Percentiles rank a stretch among this genome's conserved stretches.
phyloP scores from a whole-genome alignment of 1,284 basidiomycete species.

The Moniliophthora roreri region DNA sequence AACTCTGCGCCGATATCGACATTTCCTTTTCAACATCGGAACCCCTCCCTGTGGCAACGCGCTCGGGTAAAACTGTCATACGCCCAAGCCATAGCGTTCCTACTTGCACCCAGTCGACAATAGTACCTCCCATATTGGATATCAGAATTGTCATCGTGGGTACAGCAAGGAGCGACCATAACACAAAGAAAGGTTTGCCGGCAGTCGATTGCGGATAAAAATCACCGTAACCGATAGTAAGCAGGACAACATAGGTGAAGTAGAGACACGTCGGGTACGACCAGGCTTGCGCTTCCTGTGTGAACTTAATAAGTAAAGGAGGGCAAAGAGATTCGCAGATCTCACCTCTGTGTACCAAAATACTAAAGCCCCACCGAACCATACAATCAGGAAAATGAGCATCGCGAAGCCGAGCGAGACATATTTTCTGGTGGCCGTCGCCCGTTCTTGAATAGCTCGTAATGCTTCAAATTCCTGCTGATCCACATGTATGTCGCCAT shows the following conservation, averaged over 20 bases:
- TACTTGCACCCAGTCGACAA: slow-evolving; percentile 29
- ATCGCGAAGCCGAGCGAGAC: slow-evolving; percentile 27
- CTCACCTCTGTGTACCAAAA: slow-evolving; percentile 35
- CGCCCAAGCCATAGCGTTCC: slow-evolving; percentile 28
- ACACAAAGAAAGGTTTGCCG: slow-evolving; percentile 38
- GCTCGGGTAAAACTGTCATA: slow-evolving; percentile 29
- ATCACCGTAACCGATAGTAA: slow-evolving; percentile 41
- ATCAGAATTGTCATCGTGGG: slow-evolving; percentile 40
- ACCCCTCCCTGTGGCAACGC: not conserved
- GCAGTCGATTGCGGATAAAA: slow-evolving; percentile 32
- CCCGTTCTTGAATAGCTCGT: slow-evolving; percentile 28
- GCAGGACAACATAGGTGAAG: slow-evolving; percentile 35
- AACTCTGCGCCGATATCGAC: slow-evolving; percentile 26
- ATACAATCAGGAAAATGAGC: slow-evolving; percentile 32
- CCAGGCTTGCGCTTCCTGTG: slow-evolving; percentile 25
- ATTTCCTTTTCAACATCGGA: slow-evolving; percentile 16
- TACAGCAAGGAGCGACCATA: slow-evolving; percentile 38
- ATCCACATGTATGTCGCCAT: slow-evolving; percentile 21
- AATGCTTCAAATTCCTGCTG: slow-evolving; percentile 36
- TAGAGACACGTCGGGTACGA: slow-evolving; percentile 36
- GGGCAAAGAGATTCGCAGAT: not conserved
- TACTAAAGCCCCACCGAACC: slow-evolving; percentile 35
- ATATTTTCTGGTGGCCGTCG: slow-evolving; percentile 26
- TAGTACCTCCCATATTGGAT: slow-evolving; percentile 34
- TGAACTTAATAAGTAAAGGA: slow-evolving; percentile 3